These are phyloP conservation scores for Aureobasidium sp. DNA, from an alignment of 2,329 filamentous ascomycete species.

Conservation along the genomic window DNA sequence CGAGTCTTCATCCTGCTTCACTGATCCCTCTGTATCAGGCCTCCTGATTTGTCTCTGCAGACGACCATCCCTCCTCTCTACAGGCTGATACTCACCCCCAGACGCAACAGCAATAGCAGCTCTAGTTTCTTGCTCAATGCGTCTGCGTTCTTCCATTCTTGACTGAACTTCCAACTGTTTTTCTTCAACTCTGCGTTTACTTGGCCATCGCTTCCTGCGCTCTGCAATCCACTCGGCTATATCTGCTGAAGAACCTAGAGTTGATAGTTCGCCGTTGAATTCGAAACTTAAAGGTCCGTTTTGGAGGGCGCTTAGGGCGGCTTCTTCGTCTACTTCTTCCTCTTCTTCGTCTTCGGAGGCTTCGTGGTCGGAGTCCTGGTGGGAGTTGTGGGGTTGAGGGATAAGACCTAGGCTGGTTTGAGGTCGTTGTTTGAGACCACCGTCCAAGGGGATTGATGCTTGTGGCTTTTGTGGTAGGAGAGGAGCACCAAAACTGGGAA, in stretches of 20 bases:
- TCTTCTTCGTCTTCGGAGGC: constrained; percentile 65
- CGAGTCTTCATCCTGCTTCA: not conserved
- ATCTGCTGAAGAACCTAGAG: constrained; percentile 68
- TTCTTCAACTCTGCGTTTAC: constrained; percentile 72
- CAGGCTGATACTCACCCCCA: constrained; percentile 9
- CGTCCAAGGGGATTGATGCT: constrained; percentile 22
- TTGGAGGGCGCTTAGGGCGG: constrained; percentile 34
- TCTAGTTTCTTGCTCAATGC: constrained; percentile 32
- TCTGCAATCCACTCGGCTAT: constrained; percentile 84
- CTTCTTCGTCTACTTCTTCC: constrained; percentile 73
- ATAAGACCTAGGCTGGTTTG: constrained; percentile 78
- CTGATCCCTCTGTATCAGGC: not conserved
- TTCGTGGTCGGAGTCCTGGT: constrained; percentile 28
- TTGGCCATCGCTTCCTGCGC: constrained; percentile 83
- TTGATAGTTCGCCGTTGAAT: constrained; percentile 61
- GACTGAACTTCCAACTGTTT: constrained; percentile 38
- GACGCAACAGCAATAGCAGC: constrained; percentile 19
- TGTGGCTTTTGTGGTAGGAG: constrained; percentile 23
- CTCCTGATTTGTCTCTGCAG: not conserved
- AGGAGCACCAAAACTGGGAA: constrained; percentile 36
- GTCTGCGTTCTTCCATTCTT: constrained; percentile 29
- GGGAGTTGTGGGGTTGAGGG: constrained; percentile 42
- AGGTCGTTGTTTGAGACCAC: constrained; percentile 70
- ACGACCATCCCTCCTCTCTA: not conserved
- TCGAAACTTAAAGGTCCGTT: constrained; percentile 51